Evolutionary conservation across 176 grass and related monocot species (phyloP).

Genomic region (Guadua angustifolia): DNA sequence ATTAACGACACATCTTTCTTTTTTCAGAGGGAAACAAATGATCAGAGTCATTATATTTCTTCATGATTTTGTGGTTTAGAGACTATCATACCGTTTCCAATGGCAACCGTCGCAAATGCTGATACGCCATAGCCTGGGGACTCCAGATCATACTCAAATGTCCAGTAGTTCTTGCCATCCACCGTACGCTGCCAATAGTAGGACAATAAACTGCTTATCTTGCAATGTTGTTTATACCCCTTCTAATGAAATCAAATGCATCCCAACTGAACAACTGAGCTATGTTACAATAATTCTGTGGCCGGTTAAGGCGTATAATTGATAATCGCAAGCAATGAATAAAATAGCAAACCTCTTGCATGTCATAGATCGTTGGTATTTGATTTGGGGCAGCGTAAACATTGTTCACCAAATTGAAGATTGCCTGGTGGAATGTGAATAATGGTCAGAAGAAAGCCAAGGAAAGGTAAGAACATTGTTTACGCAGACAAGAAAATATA

Average conservation of each 20-base stretch:
- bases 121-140: constrained; percentile 67
- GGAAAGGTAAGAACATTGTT: background rate
- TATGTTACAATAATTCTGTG: background rate
- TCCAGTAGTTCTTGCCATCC: constrained; percentile 98
- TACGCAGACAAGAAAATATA: background rate
- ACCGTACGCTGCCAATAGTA: constrained; percentile 63
- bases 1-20: background rate
- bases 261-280: background rate
- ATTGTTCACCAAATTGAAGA: constrained; percentile 90
- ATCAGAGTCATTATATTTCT: background rate
- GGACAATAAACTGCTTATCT: background rate
- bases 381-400: constrained; percentile 86
- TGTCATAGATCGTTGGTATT: constrained; percentile 71
- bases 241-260: background rate
- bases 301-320: background rate
- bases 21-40: background rate
- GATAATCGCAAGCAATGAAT: background rate
- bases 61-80: background rate
- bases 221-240: background rate
- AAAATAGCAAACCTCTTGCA: constrained; percentile 70
- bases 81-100: constrained; percentile 69
- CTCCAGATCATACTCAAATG: constrained; percentile 90
- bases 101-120: constrained; percentile 81
- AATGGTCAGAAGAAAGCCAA: background rate
- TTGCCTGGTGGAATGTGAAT: constrained; percentile 49